Evolutionary conservation across 2,329 filamentous ascomycete genomes (phyloP), one percentile per base, ranked within the genome.

Genomic region (Alternaria triticina): DNA sequence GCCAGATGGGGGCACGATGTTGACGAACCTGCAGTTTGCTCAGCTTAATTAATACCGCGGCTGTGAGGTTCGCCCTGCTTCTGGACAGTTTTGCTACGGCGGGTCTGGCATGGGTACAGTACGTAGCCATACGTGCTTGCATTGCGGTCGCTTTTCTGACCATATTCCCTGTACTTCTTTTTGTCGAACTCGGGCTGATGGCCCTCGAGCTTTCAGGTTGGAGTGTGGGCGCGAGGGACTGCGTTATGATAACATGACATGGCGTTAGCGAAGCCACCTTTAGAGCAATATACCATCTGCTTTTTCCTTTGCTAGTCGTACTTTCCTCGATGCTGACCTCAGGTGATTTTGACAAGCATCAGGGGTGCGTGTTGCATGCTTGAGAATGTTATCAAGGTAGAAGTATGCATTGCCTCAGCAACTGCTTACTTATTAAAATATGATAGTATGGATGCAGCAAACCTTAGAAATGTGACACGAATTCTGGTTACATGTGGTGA

Each of bases 221-320:
- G 49, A 25, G 22, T 58, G 46, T 22, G 36, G n/a, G 28, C 30
- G 30, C 36, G 22, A 30, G 15, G 22, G 50, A 22, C 30, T 28
- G n/a, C 25, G 10, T 20, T 45, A 68, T 25, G 52, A 66, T 54
- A 59, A 61, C 50, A 66, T 63, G 63, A 67, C 50, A 57, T 43
- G 67, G 64, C 56, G 58, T 65, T 70, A 45, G 30, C 11, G 13
- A 54, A 47, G 20, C 43, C 43, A 25, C 22, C 23, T 44, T 25
- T 54, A 51, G 59, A 63, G 62, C 65, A 69, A 67, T 71, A 72
- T 73, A 71, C 69, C 67, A 71, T 58, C 45, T 61, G 62, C 61
- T 70, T 68, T 44, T 62, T 58, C 27, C 1, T 66, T 65, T 59
- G 45, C 6, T 33, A 54, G 27, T 23, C 50, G 12, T 22, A 11